Conservation (phyloP, 352 stramenopile genomes). For the Phytophthora fragariaefolia region DNA sequence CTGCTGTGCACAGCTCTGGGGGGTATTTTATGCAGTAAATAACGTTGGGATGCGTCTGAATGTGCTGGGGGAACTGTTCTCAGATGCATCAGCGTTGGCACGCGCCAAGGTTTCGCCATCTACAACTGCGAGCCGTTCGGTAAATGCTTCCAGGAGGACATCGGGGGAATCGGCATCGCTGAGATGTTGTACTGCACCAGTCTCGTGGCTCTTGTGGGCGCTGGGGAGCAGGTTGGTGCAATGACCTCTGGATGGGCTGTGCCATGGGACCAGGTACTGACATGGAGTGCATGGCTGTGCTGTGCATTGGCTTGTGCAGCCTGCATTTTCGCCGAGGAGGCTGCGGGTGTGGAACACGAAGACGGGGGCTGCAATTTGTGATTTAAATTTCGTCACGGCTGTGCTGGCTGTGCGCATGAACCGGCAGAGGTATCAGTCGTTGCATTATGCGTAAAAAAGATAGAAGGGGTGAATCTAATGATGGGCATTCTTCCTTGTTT, state of each 20-base stretch:
- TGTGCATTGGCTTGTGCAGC: conserved; percentile 39
- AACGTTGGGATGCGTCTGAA: neutral
- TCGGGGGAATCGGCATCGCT: conserved; percentile 90
- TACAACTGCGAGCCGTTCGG: conserved; percentile 94
- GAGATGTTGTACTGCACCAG: conserved; percentile 96
- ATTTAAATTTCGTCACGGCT: conserved; percentile 92
- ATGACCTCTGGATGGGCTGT: neutral
- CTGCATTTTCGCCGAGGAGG: conserved; percentile 90
- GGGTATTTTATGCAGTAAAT: neutral
- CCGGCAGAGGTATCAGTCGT: conserved; percentile 66
- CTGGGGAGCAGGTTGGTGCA: conserved; percentile 82
- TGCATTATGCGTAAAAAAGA: neutral
- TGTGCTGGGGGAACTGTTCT: conserved; percentile 5
- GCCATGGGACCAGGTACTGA: neutral
- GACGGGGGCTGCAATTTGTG: conserved; percentile 89
- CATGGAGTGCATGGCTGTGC: neutral
- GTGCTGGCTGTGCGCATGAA: conserved; percentile 93
- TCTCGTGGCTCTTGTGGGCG: conserved; percentile 91
- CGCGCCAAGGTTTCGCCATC: conserved; percentile 86
- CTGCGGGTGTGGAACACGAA: conserved; percentile 94
- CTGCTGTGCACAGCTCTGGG: neutral
- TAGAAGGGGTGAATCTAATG: conserved; percentile 7
- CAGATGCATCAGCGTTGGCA: conserved; percentile 92
- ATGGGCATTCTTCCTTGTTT: no score
- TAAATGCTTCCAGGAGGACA: conserved; percentile 87